Percentiles rank a stretch among this genome's conserved stretches.
Evolutionary conservation across 163 green algal species (phyloP).

Genomic region (Scenedesmus sp.): DNA sequence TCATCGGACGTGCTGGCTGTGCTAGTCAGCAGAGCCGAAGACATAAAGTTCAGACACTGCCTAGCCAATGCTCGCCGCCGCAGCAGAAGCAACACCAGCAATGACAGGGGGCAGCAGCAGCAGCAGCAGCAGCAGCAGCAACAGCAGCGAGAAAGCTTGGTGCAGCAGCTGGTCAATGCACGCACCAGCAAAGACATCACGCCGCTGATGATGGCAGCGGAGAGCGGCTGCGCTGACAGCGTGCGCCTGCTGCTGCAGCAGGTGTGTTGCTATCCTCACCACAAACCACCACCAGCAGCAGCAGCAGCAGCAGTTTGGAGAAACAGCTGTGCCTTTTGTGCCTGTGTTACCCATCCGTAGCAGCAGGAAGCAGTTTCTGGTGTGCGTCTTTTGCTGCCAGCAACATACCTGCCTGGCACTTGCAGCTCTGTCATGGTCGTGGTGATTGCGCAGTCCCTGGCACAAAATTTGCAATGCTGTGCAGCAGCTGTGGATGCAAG

Average conservation of each 20-base stretch:
- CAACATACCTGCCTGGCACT: no score
- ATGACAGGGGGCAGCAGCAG: background rate
- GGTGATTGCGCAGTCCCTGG: no score
- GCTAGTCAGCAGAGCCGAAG: background rate
- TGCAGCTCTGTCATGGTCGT: no score
- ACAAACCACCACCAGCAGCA: background rate
- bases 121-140: background rate
- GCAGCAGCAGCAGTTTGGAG: background rate
- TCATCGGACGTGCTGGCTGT: background rate
- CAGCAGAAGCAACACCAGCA: background rate
- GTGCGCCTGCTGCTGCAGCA: background rate
- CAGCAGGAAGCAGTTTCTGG: no score
- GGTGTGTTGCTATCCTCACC: background rate
- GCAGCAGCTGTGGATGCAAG: no score
- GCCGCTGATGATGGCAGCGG: background rate
- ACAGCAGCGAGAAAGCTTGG: background rate
- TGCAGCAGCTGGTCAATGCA: slow-evolving; percentile 5
- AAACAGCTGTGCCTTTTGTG: no score
- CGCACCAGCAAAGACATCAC: slow-evolving; percentile 5
- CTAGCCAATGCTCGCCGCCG: background rate
- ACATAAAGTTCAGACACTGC: background rate
- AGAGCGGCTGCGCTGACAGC: background rate
- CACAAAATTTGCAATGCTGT: background rate
- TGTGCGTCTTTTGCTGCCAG: no score
- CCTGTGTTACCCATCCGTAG: no score